Evolutionary conservation across 352 stramenopile genomes (phyloP).

Genomic region (Globisporangium uncinulatum): DNA sequence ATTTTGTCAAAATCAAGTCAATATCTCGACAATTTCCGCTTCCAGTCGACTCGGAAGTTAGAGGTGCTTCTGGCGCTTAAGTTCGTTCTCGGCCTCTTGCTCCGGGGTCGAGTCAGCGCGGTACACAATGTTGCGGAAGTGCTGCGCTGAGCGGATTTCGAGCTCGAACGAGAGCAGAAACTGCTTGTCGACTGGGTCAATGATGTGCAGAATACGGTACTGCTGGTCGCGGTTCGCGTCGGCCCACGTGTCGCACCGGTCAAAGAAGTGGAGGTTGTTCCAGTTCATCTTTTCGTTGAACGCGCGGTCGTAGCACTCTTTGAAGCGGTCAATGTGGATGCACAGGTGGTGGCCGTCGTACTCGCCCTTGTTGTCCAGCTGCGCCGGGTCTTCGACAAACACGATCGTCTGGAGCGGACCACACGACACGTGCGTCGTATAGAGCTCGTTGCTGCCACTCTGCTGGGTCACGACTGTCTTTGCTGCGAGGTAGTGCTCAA

Average conservation of each 20-base stretch:
- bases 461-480: slow-evolving; percentile 46
- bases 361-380: slow-evolving; percentile 47
- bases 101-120: slow-evolving; percentile 44
- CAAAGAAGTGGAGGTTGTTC: slow-evolving; percentile 72
- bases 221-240: slow-evolving; percentile 64
- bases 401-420: slow-evolving; percentile 55
- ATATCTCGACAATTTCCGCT: no score
- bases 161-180: slow-evolving; percentile 66
- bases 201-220: slow-evolving; percentile 63
- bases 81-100: slow-evolving; percentile 45
- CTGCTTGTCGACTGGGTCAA: slow-evolving; percentile 56
- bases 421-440: slow-evolving; percentile 40
- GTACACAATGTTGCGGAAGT: slow-evolving; percentile 67
- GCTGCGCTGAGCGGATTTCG: slow-evolving; percentile 62
- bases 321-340: slow-evolving; percentile 68
- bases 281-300: slow-evolving; percentile 56
- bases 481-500: slow-evolving; percentile 57
- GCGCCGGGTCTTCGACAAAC: slow-evolving; percentile 53
- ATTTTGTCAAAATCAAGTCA: no score
- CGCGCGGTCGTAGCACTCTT: slow-evolving; percentile 55
- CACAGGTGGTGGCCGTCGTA: slow-evolving; percentile 75
- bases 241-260: slow-evolving; percentile 61
- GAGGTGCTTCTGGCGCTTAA: slow-evolving; percentile 54
- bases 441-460: slow-evolving; percentile 16
- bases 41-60: slow-evolving; percentile 11